A percentile compares a stretch with the other conserved stretches of the same genome.
phyloP scores from a whole-genome alignment of 345 rosid genomes.

The Aquilaria sinensis region DNA sequence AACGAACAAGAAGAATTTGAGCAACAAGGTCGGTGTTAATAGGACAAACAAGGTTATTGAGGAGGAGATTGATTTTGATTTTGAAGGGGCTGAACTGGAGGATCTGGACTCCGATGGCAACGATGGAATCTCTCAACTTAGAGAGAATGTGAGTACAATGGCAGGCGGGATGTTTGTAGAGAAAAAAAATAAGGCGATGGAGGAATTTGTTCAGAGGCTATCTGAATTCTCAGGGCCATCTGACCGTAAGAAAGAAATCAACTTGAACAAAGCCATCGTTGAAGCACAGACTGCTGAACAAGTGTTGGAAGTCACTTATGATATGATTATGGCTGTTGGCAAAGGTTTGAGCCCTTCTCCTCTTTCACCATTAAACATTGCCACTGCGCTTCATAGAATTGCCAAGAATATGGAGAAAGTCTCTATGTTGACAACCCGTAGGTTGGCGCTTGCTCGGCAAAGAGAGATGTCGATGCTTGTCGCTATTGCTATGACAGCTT shows the following conservation, averaged over 20 bases:
- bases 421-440: conserved; percentile 58
- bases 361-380: conserved; percentile 73
- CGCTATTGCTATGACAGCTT: conserved; percentile 70
- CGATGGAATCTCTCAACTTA: conserved; percentile 29
- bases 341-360: conserved; percentile 92
- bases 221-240: conserved; percentile 74
- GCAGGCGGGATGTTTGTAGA: conserved; percentile 72
- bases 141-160: conserved; percentile 43
- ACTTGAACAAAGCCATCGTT: conserved; percentile 60
- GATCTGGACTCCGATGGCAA: conserved; percentile 14
- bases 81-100: conserved; percentile 32
- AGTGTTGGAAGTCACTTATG: conserved; percentile 41
- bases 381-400: conserved; percentile 82
- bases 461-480: conserved; percentile 95
- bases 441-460: conserved; percentile 71
- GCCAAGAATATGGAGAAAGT: conserved; percentile 96
- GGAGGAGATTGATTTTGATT: conserved; percentile 33
- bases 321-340: conserved; percentile 60
- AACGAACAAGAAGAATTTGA: conserved; percentile 36
- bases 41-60: conserved; percentile 28
- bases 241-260: conserved; percentile 69
- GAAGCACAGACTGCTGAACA: conserved; percentile 83
- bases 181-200: conserved; percentile 51
- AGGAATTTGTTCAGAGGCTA: conserved; percentile 61
- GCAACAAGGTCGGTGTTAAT: conserved; percentile 19